Conservation (phyloP, 1,139 yeast species). For the Trichomonascaceae sp. region DNA sequence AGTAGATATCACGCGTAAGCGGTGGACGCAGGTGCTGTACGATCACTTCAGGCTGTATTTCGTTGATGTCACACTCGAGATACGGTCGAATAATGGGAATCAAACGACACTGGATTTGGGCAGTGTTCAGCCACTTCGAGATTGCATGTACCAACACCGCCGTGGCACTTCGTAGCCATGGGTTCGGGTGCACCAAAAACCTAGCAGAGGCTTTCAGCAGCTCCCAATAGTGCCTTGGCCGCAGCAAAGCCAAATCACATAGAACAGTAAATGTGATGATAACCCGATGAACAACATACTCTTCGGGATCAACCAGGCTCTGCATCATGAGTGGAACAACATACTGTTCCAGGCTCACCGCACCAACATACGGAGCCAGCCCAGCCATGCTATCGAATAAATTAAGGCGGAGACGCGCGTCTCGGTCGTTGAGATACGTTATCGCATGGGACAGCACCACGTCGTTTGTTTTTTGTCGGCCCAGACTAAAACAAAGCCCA, state of each 20-base stretch:
- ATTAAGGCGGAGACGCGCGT: conserved; percentile 51
- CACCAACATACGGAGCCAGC: conserved; percentile 70
- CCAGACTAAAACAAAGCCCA: conserved; percentile 71
- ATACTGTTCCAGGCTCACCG: conserved; percentile 73
- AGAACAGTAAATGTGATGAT: conserved; percentile 51
- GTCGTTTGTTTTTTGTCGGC: conserved; percentile 79
- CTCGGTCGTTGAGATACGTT: conserved; percentile 76
- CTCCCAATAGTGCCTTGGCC: conserved; percentile 38
- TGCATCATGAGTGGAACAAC: conserved; percentile 74
- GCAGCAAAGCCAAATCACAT: conserved; percentile 41
- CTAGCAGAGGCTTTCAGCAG: conserved; percentile 35
- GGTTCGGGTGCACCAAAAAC: conserved; percentile 70
- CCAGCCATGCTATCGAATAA: conserved; percentile 69
- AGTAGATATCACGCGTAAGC: conserved; percentile 52
- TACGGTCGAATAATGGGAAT: conserved; percentile 73
- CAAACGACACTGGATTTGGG: conserved; percentile 71
- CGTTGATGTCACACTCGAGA: conserved; percentile 61
- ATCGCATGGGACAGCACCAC: conserved; percentile 79
- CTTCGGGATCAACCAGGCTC: conserved; percentile 72
- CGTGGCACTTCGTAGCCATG: conserved; percentile 67
- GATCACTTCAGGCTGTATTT: conserved; percentile 50
- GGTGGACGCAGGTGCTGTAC: conserved; percentile 57
- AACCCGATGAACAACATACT: conserved; percentile 66
- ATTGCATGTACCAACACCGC: conserved; percentile 49
- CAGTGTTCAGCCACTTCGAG: conserved; percentile 49